These are phyloP conservation scores for Claviceps cyperi DNA, from an alignment of 2,329 filamentous ascomycete species.

Conservation along the genomic window DNA sequence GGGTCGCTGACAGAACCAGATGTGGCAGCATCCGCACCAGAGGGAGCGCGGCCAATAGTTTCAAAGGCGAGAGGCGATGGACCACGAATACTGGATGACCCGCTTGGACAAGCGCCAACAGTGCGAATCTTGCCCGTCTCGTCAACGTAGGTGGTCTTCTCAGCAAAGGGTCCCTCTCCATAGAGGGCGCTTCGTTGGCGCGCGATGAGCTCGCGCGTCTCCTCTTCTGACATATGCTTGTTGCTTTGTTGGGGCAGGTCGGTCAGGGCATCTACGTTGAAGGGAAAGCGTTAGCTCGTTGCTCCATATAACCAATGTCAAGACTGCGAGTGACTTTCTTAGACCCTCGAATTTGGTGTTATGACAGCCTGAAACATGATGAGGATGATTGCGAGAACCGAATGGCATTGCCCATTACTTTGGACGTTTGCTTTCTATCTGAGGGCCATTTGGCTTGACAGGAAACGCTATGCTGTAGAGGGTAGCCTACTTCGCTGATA, in stretches of 20 bases:
- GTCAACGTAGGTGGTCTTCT: slow-evolving; percentile 51
- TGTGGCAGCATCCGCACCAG: slow-evolving; percentile 22
- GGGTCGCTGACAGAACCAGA: slow-evolving; percentile 26
- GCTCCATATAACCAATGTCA: slow-evolving; percentile 15
- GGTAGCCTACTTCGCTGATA: slow-evolving; percentile 96
- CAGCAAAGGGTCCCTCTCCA: slow-evolving; percentile 58
- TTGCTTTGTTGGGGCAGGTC: slow-evolving; percentile 28
- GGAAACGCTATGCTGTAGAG: slow-evolving; percentile 53
- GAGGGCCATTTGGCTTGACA: slow-evolving; percentile 20
- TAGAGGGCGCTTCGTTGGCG: slow-evolving; percentile 92
- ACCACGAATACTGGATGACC: slow-evolving; percentile 52
- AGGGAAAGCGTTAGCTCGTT: slow-evolving; percentile 22
- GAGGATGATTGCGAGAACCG: slow-evolving; percentile 6
- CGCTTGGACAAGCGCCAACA: slow-evolving; percentile 51
- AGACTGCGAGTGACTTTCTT: neutral
- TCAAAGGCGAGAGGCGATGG: slow-evolving; percentile 73
- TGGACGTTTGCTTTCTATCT: slow-evolving; percentile 25
- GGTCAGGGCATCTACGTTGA: slow-evolving; percentile 35
- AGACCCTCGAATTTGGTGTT: slow-evolving; percentile 1
- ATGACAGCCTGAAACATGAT: slow-evolving; percentile 4
- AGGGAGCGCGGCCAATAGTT: slow-evolving; percentile 28
- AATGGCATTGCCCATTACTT: slow-evolving; percentile 9
- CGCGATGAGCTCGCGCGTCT: slow-evolving; percentile 87
- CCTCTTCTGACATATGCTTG: slow-evolving; percentile 91
- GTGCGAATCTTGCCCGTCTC: slow-evolving; percentile 50